These are phyloP conservation scores for Hygrocybe coccinea DNA, from an alignment of 768 basidiomycete species.

Conservation along the genomic window DNA sequence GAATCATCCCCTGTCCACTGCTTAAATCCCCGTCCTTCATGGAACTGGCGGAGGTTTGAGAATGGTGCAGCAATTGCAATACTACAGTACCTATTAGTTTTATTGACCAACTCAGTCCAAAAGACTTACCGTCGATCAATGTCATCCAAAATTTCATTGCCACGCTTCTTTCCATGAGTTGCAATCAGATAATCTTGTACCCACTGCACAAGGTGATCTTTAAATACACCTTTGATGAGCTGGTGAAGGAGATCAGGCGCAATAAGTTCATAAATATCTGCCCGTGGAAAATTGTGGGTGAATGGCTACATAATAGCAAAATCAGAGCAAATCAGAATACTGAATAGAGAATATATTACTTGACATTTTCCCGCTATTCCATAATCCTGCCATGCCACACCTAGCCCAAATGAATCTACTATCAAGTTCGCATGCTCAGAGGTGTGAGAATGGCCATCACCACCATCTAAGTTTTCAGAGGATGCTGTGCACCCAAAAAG, in stretches of 20 bases:
- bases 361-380: slow-evolving; percentile 29
- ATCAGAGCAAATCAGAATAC: background rate
- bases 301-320: slow-evolving; percentile 26
- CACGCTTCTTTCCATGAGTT: slow-evolving; percentile 16
- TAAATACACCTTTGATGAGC: slow-evolving; percentile 40
- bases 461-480: no score
- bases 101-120: background rate
- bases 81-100: background rate
- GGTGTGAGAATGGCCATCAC: no score
- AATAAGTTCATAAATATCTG: slow-evolving; percentile 32
- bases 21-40: slow-evolving; percentile 9
- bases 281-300: slow-evolving; percentile 31
- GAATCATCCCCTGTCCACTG: slow-evolving; percentile 14
- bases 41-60: slow-evolving; percentile 5
- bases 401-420: slow-evolving; percentile 16
- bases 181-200: slow-evolving; percentile 26
- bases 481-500: no score
- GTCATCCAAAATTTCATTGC: slow-evolving; percentile 27
- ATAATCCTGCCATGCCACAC: slow-evolving; percentile 29
- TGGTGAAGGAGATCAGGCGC: slow-evolving; percentile 37
- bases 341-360: slow-evolving; percentile 21
- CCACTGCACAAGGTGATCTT: slow-evolving; percentile 40
- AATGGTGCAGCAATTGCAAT: slow-evolving; percentile 6
- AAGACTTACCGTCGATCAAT: slow-evolving; percentile 33
- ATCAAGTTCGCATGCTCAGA: slow-evolving; percentile 16